phyloP scores from a whole-genome alignment of 2,329 filamentous ascomycete genomes.

The Monascus ruber region DNA sequence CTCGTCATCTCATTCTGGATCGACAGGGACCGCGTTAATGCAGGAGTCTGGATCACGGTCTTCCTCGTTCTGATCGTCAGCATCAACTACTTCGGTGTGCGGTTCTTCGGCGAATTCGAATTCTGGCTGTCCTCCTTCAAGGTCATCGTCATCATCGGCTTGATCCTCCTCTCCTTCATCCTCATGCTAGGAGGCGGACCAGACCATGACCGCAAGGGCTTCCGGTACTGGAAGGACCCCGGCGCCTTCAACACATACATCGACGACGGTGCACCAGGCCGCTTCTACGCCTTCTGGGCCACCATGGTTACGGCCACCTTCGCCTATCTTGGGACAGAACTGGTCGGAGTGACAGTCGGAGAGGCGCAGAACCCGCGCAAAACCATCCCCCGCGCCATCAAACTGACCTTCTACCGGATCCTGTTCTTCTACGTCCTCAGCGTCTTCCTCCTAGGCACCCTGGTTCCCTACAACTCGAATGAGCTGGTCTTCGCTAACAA shows the following conservation, averaged over 20 bases:
- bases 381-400: slow-evolving; percentile 66
- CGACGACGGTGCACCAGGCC: slow-evolving; percentile 35
- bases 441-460: slow-evolving; percentile 64
- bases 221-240: slow-evolving; percentile 55
- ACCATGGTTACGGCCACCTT: slow-evolving; percentile 68
- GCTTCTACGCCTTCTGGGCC: slow-evolving; percentile 56
- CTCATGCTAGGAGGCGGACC: slow-evolving; percentile 56
- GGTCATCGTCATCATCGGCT: slow-evolving; percentile 52
- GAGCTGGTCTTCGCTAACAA: slow-evolving; percentile 44
- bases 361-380: slow-evolving; percentile 70
- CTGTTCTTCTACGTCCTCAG: slow-evolving; percentile 67
- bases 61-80: slow-evolving; percentile 51
- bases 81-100: slow-evolving; percentile 62
- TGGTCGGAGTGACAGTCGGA: slow-evolving; percentile 67
- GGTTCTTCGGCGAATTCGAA: slow-evolving; percentile 59
- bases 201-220: slow-evolving; percentile 50
- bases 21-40: slow-evolving; percentile 52
- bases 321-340: slow-evolving; percentile 65
- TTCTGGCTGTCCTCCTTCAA: slow-evolving; percentile 53
- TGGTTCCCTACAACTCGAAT: slow-evolving; percentile 58
- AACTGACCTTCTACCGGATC: slow-evolving; percentile 72
- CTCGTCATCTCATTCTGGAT: slow-evolving; percentile 73
- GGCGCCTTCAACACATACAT: slow-evolving; percentile 47
- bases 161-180: slow-evolving; percentile 55
- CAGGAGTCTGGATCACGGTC: slow-evolving; percentile 67